A percentile compares a stretch with the other conserved stretches of the same genome.
Conservation (phyloP, 1,139 yeast genomes). For the Hansenula sp. region DNA sequence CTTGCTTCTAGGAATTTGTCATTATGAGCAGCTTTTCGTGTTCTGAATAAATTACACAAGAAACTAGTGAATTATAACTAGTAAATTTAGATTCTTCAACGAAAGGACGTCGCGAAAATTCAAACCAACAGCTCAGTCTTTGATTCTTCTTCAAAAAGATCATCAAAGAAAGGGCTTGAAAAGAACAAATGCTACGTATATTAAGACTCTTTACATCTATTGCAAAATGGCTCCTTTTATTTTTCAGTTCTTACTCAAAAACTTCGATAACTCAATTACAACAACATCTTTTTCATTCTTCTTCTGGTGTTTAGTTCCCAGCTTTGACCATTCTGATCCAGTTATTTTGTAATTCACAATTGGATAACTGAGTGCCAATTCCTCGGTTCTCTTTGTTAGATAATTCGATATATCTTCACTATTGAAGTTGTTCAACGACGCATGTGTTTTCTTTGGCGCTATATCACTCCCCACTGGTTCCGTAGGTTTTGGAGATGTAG, state of each 20-base stretch:
- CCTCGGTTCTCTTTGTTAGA: background rate
- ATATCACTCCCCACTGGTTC: too few relatives aligned
- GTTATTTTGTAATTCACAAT: background rate
- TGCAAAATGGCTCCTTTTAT: background rate
- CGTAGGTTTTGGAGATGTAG: background rate
- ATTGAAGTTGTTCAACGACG: background rate
- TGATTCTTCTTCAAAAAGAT: too few relatives aligned
- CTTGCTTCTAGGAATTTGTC: too few relatives aligned
- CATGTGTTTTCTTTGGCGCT: background rate
- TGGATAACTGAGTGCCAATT: background rate
- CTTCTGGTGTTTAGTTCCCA: background rate
- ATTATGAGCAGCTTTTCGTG: too few relatives aligned
- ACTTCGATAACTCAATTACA: background rate
- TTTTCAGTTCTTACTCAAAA: background rate
- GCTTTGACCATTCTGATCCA: conserved; percentile 1
- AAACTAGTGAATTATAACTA: too few relatives aligned
- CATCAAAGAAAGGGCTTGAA: too few relatives aligned
- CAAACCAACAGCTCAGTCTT: too few relatives aligned
- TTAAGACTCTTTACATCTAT: too few relatives aligned
- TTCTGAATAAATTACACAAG: too few relatives aligned
- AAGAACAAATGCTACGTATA: too few relatives aligned
- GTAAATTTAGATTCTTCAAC: too few relatives aligned
- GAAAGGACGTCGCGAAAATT: too few relatives aligned
- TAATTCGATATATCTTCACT: background rate
- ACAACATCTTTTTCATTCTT: conserved; percentile 1